Evolutionary conservation across 1,284 basidiomycete species (phyloP).

Genomic region (Phellopilus nigrolimitatus): DNA sequence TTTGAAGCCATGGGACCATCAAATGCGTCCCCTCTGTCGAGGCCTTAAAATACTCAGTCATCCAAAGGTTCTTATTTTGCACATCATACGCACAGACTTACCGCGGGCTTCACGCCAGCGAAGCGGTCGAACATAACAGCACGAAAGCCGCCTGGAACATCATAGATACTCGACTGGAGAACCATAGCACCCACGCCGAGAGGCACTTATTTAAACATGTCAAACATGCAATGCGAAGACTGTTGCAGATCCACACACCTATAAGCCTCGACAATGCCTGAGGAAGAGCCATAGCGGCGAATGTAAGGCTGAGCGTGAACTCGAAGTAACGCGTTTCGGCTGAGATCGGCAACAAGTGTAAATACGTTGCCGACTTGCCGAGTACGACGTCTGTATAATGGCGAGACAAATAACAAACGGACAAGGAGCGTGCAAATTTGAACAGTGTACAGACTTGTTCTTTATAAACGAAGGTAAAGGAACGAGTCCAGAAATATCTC

Average conservation of each 20-base stretch:
- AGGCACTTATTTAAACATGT: conserved; percentile 51
- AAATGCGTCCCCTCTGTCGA: conserved; percentile 96
- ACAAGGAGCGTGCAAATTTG: too few relatives aligned
- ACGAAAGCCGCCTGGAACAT: conserved; percentile 89
- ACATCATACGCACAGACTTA: conserved; percentile 29
- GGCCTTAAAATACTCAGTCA: conserved; percentile 45
- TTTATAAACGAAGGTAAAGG: too few relatives aligned
- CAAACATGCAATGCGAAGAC: neutral
- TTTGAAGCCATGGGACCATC: conserved; percentile 91
- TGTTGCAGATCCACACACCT: conserved; percentile 2
- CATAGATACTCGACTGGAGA: conserved; percentile 80
- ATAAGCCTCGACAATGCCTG: conserved; percentile 14
- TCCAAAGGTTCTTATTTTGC: neutral
- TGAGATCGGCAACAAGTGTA: neutral
- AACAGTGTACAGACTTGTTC: too few relatives aligned
- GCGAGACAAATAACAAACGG: too few relatives aligned
- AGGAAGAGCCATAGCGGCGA: conserved; percentile 16
- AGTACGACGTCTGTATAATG: too few relatives aligned
- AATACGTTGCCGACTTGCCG: neutral
- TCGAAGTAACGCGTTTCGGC: neutral
- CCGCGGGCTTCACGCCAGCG: conserved; percentile 82
- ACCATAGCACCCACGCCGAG: conserved; percentile 63
- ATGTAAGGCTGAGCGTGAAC: neutral
- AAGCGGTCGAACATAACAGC: conserved; percentile 99
- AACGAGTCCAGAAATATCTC: too few relatives aligned